These are phyloP conservation scores for Phytophthora ramorum DNA, from an alignment of 352 stramenopile species.

Conservation along the genomic window DNA sequence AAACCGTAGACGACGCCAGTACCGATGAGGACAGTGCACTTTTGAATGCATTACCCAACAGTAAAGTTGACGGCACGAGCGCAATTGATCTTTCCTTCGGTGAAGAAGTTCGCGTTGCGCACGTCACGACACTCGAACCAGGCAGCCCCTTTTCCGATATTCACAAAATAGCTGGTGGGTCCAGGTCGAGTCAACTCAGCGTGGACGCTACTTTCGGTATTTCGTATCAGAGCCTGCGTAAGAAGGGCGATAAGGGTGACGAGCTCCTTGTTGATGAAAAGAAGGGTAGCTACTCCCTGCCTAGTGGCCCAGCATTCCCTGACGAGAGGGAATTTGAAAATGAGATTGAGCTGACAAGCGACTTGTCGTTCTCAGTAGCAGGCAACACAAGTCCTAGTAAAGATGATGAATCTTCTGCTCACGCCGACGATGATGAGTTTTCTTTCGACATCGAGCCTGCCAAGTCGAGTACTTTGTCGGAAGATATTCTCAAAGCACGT, in stretches of 20 bases:
- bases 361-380: conserved; percentile 48
- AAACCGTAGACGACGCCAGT: neutral
- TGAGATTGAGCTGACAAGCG: conserved; percentile 41
- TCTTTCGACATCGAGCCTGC: conserved; percentile 18
- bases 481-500: conserved; percentile 27
- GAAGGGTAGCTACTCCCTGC: conserved; percentile 34
- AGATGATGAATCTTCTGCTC: neutral
- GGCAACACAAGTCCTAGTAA: neutral
- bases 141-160: conserved; percentile 26
- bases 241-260: conserved; percentile 32
- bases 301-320: conserved; percentile 48
- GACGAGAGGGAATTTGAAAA: conserved; percentile 59
- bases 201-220: conserved; percentile 57
- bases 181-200: conserved; percentile 8
- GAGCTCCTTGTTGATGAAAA: conserved; percentile 12
- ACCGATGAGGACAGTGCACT: conserved; percentile 18
- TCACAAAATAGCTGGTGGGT: conserved; percentile 26
- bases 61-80: conserved; percentile 11
- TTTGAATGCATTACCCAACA: conserved; percentile 23
- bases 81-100: conserved; percentile 28
- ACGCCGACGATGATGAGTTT: conserved; percentile 55
- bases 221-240: conserved; percentile 57
- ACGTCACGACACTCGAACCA: conserved; percentile 34
- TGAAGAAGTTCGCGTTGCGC: conserved; percentile 45
- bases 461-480: conserved; percentile 17